These are phyloP conservation scores for Rosa multiflora DNA, from an alignment of 306 rosid species.

Conservation along the genomic window DNA sequence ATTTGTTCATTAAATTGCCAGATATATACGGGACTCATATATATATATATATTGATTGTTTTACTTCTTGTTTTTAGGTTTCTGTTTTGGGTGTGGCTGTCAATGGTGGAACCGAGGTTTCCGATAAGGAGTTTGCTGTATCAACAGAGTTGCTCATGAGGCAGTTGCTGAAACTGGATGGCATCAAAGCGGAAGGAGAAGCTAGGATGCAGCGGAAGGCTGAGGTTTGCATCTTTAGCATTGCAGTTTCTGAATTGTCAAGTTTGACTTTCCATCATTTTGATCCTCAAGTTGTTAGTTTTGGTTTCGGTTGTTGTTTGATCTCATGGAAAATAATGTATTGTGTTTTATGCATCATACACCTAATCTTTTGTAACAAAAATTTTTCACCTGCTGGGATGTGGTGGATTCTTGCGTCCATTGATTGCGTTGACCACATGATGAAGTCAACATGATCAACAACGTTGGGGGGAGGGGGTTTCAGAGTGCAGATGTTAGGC, in stretches of 20 bases:
- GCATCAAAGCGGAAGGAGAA: conserved; percentile 84
- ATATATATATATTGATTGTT: conserved; percentile 6
- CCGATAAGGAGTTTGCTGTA: conserved; percentile 65
- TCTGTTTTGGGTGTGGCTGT: conserved; percentile 69
- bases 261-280: neutral
- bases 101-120: conserved; percentile 64
- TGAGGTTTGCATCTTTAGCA: conserved; percentile 55
- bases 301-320: neutral
- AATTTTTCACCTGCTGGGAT: neutral
- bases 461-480: neutral
- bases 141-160: conserved; percentile 82
- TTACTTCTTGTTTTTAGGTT: conserved; percentile 47
- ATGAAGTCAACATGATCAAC: conserved; percentile 3
- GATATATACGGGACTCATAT: conserved; percentile 13
- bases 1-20: neutral
- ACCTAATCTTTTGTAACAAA: neutral
- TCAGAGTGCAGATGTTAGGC: neutral
- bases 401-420: neutral
- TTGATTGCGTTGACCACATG: neutral
- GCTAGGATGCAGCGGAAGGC: conserved; percentile 79
- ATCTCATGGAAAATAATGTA: neutral
- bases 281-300: neutral
- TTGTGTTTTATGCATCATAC: neutral
- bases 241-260: neutral
- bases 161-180: conserved; percentile 77